Conservation (phyloP, 2,329 filamentous ascomycete genomes). For the Triangularia setosa region DNA sequence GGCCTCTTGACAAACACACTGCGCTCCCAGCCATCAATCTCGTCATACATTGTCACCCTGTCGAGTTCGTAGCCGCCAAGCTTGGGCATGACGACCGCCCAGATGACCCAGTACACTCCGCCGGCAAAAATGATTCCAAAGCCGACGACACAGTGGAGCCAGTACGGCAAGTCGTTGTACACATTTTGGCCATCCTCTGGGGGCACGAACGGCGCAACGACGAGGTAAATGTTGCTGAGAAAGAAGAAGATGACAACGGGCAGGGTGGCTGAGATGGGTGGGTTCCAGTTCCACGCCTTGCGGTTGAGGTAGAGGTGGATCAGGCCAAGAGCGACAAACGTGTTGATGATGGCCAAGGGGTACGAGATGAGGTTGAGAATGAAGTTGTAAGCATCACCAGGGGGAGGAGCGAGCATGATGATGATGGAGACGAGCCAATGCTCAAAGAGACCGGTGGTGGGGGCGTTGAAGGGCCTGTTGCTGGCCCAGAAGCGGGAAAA, state of each 20-base stretch:
- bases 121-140: constrained; percentile 51
- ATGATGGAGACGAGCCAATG: constrained; percentile 62
- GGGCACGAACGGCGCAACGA: constrained; percentile 56
- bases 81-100: constrained; percentile 50
- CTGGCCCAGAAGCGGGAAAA: constrained; percentile 60
- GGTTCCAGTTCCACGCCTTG: constrained; percentile 46
- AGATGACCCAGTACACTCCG: constrained; percentile 53
- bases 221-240: constrained; percentile 57
- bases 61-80: constrained; percentile 54
- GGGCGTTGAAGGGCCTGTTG: constrained; percentile 61
- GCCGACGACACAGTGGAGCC: constrained; percentile 54
- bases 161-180: constrained; percentile 53
- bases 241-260: constrained; percentile 57
- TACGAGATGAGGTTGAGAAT: constrained; percentile 60
- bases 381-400: constrained; percentile 65
- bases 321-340: constrained; percentile 50
- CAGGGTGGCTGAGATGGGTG: constrained; percentile 51
- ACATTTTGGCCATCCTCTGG: constrained; percentile 49
- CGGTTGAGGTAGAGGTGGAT: constrained; percentile 51
- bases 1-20: constrained; percentile 49
- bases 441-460: constrained; percentile 57
- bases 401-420: constrained; percentile 63
- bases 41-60: constrained; percentile 50
- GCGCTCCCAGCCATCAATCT: constrained; percentile 60
- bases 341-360: constrained; percentile 56